phyloP scores from a whole-genome alignment of 2,329 filamentous ascomycete species.

The Colletotrichum tanaceti region DNA sequence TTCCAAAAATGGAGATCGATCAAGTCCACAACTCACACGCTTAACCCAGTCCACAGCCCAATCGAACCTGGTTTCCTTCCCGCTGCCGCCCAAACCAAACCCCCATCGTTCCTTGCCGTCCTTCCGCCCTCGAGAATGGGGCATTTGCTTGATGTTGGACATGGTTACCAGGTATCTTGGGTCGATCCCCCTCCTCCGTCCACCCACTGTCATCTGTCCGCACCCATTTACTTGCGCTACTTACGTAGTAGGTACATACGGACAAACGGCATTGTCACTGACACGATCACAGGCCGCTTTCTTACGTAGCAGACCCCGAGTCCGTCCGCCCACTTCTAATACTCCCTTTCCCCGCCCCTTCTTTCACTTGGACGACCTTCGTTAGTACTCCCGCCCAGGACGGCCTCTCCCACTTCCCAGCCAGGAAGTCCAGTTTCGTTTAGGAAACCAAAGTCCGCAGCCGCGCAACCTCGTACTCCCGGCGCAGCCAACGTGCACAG shows the following conservation, averaged over 20 bases:
- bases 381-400: conserved; percentile 1
- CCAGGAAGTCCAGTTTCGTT: conserved; percentile 7
- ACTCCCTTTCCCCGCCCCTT: neutral
- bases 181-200: neutral
- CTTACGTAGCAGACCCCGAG: conserved; percentile 1
- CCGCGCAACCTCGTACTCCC: conserved; percentile 16
- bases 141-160: conserved; percentile 23
- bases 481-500: conserved; percentile 7
- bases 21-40: neutral
- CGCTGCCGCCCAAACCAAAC: conserved; percentile 1
- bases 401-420: conserved; percentile 1
- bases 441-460: conserved; percentile 19
- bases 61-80: neutral
- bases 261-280: conserved; percentile 13
- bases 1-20: conserved; percentile 1
- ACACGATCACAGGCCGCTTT: conserved; percentile 13
- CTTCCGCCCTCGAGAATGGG: conserved; percentile 24
- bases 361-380: neutral
- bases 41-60: neutral
- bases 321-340: conserved; percentile 14
- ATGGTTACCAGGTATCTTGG: neutral
- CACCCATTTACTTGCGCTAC: too few relatives aligned
- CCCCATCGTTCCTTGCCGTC: conserved; percentile 32
- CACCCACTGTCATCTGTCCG: neutral
- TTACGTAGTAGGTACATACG: too few relatives aligned